Evolutionary conservation across 768 basidiomycete genomes (phyloP), one percentile per base, ranked within the genome.

Genomic region (Tylopilus subfusipes): DNA sequence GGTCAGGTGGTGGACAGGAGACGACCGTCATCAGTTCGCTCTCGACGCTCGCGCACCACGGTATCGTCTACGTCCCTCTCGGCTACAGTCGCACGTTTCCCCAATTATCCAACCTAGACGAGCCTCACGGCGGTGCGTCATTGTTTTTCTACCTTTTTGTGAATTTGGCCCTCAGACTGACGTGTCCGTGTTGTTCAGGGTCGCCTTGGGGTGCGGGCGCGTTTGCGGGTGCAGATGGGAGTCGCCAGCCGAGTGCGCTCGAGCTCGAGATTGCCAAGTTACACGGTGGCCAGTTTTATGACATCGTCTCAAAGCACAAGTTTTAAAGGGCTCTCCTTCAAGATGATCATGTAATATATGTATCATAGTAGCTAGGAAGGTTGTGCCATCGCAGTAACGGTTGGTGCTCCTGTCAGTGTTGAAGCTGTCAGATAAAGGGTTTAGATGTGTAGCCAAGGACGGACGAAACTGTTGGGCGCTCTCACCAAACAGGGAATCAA

Each of bases 141-240:
- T 53, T 24, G 40, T 40, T 21, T 27, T 10, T 42, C 5, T 14
- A 0, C 7, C 16, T 22, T 14, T 5, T 12, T 30, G 7, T 4
- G 0, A 12, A n/a, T n/a, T n/a, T n/a, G n/a, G n/a, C n/a, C n/a
- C n/a, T n/a, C n/a, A n/a, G 5, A 40, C 21, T 1, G 1, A 19
- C 9, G 24, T 18, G 46, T n/a, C 48, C 47, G 22, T 11, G 21
- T 22, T 9, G n/a, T 48, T 43, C 47, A 85, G 86, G 86, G 24
- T 85, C 86, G 9, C 82, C 89, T 16, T 92, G 83, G 81, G 90
- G 90, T 49, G 86, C 89, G n/a, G 86, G 85, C 22, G 81, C 84
- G 8, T 76, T 77, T 50, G 77, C 83, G 21, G 76, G 67, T 2
- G 34, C 64, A 3, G 71, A 76, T 56, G 84, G 82, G 3, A 63